Evolutionary conservation across 2,329 filamentous ascomycete genomes (phyloP).

Genomic region (Pseudogymnoascus destructans): DNA sequence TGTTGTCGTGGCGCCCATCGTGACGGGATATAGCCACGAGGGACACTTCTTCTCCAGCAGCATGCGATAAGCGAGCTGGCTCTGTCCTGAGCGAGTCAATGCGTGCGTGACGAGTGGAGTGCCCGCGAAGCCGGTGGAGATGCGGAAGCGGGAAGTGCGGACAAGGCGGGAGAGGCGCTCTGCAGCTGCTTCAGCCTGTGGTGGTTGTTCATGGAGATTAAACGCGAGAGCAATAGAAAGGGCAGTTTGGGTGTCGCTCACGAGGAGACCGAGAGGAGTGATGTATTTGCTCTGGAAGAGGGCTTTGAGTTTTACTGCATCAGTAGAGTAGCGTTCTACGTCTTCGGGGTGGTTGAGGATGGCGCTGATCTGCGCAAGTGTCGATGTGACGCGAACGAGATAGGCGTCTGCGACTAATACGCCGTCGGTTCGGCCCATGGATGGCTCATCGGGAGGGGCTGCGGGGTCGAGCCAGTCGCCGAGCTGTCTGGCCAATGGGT

Average conservation of each 20-base stretch:
- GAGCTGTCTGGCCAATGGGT: conserved; percentile 27
- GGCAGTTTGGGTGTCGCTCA: conserved; percentile 22
- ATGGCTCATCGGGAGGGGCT: conserved; percentile 31
- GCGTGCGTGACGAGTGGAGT: conserved; percentile 20
- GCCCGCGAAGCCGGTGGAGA: conserved; percentile 24
- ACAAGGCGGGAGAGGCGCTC: conserved; percentile 17
- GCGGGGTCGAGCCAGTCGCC: conserved; percentile 38
- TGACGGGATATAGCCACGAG: conserved; percentile 28
- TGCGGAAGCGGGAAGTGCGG: conserved; percentile 16
- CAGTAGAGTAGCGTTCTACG: conserved; percentile 17
- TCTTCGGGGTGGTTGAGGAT: conserved; percentile 25
- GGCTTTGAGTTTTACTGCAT: conserved; percentile 17
- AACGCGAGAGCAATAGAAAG: conserved; percentile 21
- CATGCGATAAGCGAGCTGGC: conserved; percentile 27
- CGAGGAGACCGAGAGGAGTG: conserved; percentile 17
- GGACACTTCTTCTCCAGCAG: conserved; percentile 27
- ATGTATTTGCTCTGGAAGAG: conserved; percentile 24
- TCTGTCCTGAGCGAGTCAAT: conserved; percentile 12
- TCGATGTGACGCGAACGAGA: conserved; percentile 31
- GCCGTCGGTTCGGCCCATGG: conserved; percentile 29
- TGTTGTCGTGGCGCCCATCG: conserved; percentile 28
- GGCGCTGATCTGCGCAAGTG: conserved; percentile 28
- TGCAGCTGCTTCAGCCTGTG: conserved; percentile 12
- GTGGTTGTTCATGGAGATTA: conserved; percentile 13
- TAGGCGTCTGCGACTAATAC: conserved; percentile 35